Evolutionary conservation across 306 rosid species (phyloP).

Genomic region (Pterocarpus santalinus): DNA sequence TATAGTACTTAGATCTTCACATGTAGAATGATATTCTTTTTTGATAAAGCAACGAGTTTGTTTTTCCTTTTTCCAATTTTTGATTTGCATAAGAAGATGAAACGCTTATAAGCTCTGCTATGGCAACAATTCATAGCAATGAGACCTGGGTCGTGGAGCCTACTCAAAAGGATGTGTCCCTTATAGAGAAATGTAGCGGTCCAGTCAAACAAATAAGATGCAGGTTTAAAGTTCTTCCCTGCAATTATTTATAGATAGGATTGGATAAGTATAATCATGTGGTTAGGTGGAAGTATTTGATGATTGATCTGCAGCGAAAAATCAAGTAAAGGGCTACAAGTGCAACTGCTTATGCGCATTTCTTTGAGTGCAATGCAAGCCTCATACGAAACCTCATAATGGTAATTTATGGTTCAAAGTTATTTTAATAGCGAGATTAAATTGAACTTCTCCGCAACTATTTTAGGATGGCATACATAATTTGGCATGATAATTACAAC

Average conservation of each 20-base stretch:
- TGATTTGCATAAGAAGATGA: neutral
- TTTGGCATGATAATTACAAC: constrained; percentile 8
- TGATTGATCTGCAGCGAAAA: constrained; percentile 2
- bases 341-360: constrained; percentile 27
- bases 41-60: neutral
- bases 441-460: neutral
- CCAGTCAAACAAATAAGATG: constrained; percentile 21
- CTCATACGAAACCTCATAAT: constrained; percentile 25
- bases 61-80: neutral
- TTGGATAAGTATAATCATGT: neutral
- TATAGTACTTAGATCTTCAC: neutral
- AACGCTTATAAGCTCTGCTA: neutral
- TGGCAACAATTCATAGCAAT: constrained; percentile 15
- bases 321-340: constrained; percentile 1
- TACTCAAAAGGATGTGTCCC: constrained; percentile 21
- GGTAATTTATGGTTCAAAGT: constrained; percentile 14
- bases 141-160: neutral
- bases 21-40: neutral
- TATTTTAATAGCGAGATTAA: neutral
- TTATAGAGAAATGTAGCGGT: constrained; percentile 35
- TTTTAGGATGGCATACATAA: neutral
- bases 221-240: constrained; percentile 38
- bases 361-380: constrained; percentile 61
- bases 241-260: constrained; percentile 9
- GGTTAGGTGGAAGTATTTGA: constrained; percentile 28